A percentile compares a stretch with the other conserved stretches of the same genome.
These are phyloP conservation scores for Leucocoprinus birnbaumii DNA, from an alignment of 768 basidiomycete species.

Conservation along the genomic window DNA sequence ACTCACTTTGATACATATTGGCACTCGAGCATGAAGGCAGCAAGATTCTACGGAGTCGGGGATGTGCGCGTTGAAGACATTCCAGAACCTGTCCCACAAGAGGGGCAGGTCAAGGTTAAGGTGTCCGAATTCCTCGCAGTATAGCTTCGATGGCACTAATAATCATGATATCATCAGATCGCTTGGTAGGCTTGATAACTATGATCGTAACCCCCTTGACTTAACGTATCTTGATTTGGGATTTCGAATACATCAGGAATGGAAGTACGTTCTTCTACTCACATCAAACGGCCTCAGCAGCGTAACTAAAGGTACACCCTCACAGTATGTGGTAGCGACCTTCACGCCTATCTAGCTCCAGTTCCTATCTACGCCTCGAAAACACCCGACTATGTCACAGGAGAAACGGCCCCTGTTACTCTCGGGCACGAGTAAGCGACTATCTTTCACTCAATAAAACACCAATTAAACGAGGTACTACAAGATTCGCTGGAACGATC, in stretches of 20 bases:
- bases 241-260: slow-evolving; percentile 18
- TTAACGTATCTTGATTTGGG: not conserved
- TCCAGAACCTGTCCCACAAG: slow-evolving; percentile 31
- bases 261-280: slow-evolving; percentile 23
- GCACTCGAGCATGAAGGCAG: slow-evolving; percentile 39
- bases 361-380: slow-evolving; percentile 25
- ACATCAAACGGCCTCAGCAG: not conserved
- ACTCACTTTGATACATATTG: not conserved
- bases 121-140: slow-evolving; percentile 18
- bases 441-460: not conserved
- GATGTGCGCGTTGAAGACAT: slow-evolving; percentile 43
- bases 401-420: slow-evolving; percentile 36
- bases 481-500: slow-evolving; percentile 33
- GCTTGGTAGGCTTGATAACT: not conserved
- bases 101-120: slow-evolving; percentile 42
- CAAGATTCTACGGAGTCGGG: slow-evolving; percentile 40
- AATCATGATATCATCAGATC: not conserved
- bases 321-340: slow-evolving; percentile 43
- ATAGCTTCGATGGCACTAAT: not conserved
- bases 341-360: slow-evolving; percentile 37
- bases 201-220: too few relatives aligned
- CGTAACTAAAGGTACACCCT: not conserved
- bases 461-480: not conserved
- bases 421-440: slow-evolving; percentile 43
- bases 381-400: slow-evolving; percentile 32